Conservation (phyloP, 2,329 filamentous ascomycete species). For the Penicillium sp. region DNA sequence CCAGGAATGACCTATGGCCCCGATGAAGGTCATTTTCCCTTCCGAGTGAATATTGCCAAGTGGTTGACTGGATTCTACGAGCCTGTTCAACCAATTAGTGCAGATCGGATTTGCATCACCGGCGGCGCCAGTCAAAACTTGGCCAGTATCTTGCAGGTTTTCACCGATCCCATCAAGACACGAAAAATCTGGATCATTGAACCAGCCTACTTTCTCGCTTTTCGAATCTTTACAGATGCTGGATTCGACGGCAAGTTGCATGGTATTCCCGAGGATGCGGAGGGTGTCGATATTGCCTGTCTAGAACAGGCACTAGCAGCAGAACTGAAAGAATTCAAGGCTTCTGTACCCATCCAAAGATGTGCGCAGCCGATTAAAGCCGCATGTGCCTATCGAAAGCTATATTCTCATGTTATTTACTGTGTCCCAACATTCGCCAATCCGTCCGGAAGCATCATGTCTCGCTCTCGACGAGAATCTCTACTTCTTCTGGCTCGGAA, state of each 20-base stretch:
- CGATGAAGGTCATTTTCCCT: constrained; percentile 67
- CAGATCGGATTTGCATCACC: constrained; percentile 70
- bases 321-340: constrained; percentile 50
- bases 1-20: constrained; percentile 64
- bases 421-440: constrained; percentile 23
- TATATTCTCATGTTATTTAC: constrained; percentile 23
- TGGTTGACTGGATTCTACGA: constrained; percentile 68
- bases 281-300: constrained; percentile 68
- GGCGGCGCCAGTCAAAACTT: constrained; percentile 81
- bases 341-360: too few species aligned
- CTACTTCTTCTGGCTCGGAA: constrained; percentile 71
- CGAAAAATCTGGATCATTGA: constrained; percentile 73
- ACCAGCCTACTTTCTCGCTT: constrained; percentile 77
- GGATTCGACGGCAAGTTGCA: constrained; percentile 66
- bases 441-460: constrained; percentile 18
- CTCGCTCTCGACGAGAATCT: constrained; percentile 53
- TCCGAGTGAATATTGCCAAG: constrained; percentile 64
- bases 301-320: constrained; percentile 41
- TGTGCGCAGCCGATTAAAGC: too few species aligned
- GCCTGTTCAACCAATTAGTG: constrained; percentile 30
- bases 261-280: constrained; percentile 68
- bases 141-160: constrained; percentile 72
- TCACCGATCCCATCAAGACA: constrained; percentile 73
- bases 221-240: constrained; percentile 75
- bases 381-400: constrained; percentile 7